These are phyloP conservation scores for Butyriboletus appendiculatus DNA, from an alignment of 1,284 basidiomycete species.

Conservation along the genomic window DNA sequence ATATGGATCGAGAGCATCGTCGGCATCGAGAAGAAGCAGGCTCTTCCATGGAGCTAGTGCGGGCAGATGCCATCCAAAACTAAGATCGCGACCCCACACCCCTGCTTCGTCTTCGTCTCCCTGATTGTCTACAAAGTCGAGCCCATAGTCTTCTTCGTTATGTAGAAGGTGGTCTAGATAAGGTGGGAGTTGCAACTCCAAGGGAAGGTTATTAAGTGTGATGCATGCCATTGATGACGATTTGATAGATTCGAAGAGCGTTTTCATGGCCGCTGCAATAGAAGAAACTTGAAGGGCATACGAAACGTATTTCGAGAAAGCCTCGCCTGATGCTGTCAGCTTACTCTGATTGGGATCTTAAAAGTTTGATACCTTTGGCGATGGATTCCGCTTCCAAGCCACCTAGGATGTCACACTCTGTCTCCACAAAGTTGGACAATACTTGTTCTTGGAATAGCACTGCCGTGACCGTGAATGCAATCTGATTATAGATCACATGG, in stretches of 20 bases:
- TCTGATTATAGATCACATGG: constrained; percentile 84
- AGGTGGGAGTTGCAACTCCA: constrained; percentile 83
- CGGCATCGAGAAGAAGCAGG: constrained; percentile 72
- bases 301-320: constrained; percentile 54
- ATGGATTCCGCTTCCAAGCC: constrained; percentile 68
- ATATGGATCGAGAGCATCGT: constrained; percentile 61
- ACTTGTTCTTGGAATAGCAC: constrained; percentile 89
- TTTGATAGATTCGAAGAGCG: constrained; percentile 76
- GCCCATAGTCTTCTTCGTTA: constrained; percentile 50
- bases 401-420: constrained; percentile 70
- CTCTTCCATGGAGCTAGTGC: constrained; percentile 92
- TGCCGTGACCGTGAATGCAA: constrained; percentile 86
- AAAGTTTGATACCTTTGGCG: constrained; percentile 50
- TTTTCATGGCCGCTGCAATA: constrained; percentile 74
- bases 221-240: constrained; percentile 71
- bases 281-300: constrained; percentile 68
- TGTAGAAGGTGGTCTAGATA: constrained; percentile 69
- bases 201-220: constrained; percentile 70
- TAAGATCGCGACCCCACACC: constrained; percentile 69
- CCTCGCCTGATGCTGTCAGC: constrained; percentile 45
- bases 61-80: constrained; percentile 69
- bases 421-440: constrained; percentile 77
- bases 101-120: constrained; percentile 58
- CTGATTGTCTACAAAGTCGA: constrained; percentile 42
- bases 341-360: neutral